Evolutionary conservation across 2,329 filamentous ascomycete genomes (phyloP).

Genomic region (Pleomassaria siparia): DNA sequence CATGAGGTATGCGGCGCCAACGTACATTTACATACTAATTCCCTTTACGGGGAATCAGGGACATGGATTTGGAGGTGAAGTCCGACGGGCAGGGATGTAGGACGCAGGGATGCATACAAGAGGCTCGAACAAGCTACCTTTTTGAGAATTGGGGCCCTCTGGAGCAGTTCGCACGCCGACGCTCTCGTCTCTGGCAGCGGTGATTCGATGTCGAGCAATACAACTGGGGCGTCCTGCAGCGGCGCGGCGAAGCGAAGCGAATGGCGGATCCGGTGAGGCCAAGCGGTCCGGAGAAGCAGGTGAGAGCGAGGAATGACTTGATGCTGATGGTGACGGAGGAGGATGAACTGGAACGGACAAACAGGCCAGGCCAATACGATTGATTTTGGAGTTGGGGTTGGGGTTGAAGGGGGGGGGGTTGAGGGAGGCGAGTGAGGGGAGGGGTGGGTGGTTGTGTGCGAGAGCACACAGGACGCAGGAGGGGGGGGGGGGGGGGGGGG

Average conservation of each 20-base stretch:
- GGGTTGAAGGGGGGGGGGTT: no score
- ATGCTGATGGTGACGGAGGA: slow-evolving; percentile 3
- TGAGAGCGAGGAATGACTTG: neutral
- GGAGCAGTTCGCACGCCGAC: slow-evolving; percentile 6
- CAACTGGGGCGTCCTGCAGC: slow-evolving; percentile 5
- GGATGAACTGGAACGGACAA: no score
- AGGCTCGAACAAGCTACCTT: slow-evolving; percentile 29
- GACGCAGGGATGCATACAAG: slow-evolving; percentile 14
- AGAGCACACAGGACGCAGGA: slow-evolving; percentile 31
- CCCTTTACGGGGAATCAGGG: slow-evolving; percentile 21
- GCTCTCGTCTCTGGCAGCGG: slow-evolving; percentile 8
- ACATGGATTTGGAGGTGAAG: slow-evolving; percentile 16
- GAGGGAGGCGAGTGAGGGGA: no score
- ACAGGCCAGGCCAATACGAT: no score
- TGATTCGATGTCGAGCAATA: slow-evolving; percentile 6
- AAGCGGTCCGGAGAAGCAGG: slow-evolving; percentile 1
- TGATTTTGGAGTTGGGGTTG: no score
- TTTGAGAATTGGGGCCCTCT: slow-evolving; percentile 12
- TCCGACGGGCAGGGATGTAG: slow-evolving; percentile 19
- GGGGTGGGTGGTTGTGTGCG: no score
- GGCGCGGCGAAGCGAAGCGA: slow-evolving; percentile 4
- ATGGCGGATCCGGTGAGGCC: slow-evolving; percentile 4
- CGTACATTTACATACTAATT: slow-evolving; percentile 20
- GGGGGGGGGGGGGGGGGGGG: slow-evolving; percentile 27
- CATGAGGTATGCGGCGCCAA: slow-evolving; percentile 13